Percentiles rank a stretch among this genome's conserved stretches.
Conservation (phyloP, 192 early-diverging fungal genomes). For the Coemansia sp. region DNA sequence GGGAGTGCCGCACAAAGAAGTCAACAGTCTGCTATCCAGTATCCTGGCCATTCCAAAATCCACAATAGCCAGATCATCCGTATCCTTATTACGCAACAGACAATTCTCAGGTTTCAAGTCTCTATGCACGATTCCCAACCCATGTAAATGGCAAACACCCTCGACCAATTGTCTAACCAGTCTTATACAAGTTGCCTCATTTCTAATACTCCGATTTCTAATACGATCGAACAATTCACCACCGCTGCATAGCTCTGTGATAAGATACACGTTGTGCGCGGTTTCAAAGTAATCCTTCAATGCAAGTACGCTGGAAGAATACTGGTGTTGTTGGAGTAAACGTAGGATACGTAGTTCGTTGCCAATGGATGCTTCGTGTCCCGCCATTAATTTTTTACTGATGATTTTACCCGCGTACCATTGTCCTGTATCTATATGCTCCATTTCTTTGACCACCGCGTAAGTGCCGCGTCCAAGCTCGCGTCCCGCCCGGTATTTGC, state of each 20-base stretch:
- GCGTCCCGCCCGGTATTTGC: constrained; percentile 46
- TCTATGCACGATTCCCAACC: constrained; percentile 84
- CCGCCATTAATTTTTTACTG: constrained; percentile 71
- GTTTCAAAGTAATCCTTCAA: constrained; percentile 83
- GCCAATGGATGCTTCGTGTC: constrained; percentile 64
- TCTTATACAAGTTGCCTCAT: constrained; percentile 78
- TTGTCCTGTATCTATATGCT: constrained; percentile 64
- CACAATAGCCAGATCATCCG: constrained; percentile 68
- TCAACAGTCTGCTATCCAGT: constrained; percentile 62
- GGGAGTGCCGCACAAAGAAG: constrained; percentile 74
- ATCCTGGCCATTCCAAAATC: constrained; percentile 80
- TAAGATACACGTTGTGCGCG: constrained; percentile 71
- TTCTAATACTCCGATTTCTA: constrained; percentile 63
- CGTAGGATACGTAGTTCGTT: constrained; percentile 76
- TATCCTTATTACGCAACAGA: constrained; percentile 57
- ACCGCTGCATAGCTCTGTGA: constrained; percentile 78
- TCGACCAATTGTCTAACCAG: constrained; percentile 75
- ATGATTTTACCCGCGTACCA: constrained; percentile 80
- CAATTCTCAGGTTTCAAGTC: constrained; percentile 79
- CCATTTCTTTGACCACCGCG: constrained; percentile 50
- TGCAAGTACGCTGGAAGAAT: constrained; percentile 68
- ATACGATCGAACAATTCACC: constrained; percentile 95
- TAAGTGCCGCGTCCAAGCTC: constrained; percentile 48
- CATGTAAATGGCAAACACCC: constrained; percentile 83
- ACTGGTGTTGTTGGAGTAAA: constrained; percentile 59